A percentile compares a stretch with the other conserved stretches of the same genome.
phyloP scores from a whole-genome alignment of 1,284 basidiomycete genomes.

The Neonothopanus nambi region DNA sequence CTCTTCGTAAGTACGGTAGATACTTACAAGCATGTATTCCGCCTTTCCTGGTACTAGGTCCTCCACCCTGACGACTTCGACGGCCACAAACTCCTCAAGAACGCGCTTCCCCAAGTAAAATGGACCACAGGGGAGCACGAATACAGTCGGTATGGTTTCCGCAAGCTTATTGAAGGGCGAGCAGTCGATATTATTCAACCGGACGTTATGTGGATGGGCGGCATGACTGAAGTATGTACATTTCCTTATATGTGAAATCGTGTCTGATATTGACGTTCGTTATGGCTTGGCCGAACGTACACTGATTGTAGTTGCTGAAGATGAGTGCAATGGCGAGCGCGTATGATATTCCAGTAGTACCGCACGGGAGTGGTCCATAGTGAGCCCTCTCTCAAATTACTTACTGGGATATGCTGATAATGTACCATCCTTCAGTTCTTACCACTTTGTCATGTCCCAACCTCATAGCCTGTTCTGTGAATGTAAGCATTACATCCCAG shows the following conservation, averaged over 20 bases:
- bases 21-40: too few species aligned
- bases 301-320: slow-evolving; percentile 41
- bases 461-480: slow-evolving; percentile 36
- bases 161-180: slow-evolving; percentile 50
- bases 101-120: slow-evolving; percentile 44
- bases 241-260: background rate
- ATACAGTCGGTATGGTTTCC: slow-evolving; percentile 51
- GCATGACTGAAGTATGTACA: slow-evolving; percentile 40
- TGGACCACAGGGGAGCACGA: slow-evolving; percentile 59
- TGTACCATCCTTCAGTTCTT: slow-evolving; percentile 15
- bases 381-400: background rate
- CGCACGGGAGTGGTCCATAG: slow-evolving; percentile 47
- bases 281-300: too few species aligned
- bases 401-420: background rate
- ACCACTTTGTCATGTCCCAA: slow-evolving; percentile 38
- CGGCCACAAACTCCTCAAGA: slow-evolving; percentile 41
- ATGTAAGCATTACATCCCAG: slow-evolving; percentile 14
- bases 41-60: too few species aligned
- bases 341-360: slow-evolving; percentile 51
- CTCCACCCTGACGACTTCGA: slow-evolving; percentile 44
- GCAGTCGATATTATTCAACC: slow-evolving; percentile 51
- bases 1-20: too few species aligned
- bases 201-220: slow-evolving; percentile 48
- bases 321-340: slow-evolving; percentile 43
- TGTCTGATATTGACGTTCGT: background rate